Evolutionary conservation across 1,284 basidiomycete genomes (phyloP).

Genomic region (Veloboletus limbatus): DNA sequence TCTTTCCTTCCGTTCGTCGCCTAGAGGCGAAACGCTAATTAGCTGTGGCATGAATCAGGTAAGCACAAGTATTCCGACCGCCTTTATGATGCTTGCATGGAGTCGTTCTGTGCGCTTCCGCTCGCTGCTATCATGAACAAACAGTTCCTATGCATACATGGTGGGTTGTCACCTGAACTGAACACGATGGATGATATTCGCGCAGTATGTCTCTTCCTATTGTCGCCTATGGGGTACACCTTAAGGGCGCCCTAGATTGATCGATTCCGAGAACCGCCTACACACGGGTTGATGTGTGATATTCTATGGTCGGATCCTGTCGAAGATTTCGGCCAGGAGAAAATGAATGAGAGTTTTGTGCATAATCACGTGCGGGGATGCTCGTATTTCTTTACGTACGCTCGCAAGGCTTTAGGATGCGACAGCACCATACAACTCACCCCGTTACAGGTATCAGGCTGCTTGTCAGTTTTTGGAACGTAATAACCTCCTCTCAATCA

Average conservation of each 20-base stretch:
- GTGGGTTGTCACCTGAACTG: constrained; percentile 87
- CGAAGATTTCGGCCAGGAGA: constrained; percentile 92
- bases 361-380: constrained; percentile 96
- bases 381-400: constrained; percentile 90
- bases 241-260: constrained; percentile 60
- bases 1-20: constrained; percentile 14
- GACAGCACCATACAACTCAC: constrained; percentile 5
- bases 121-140: constrained; percentile 97
- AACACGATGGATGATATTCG: constrained; percentile 90
- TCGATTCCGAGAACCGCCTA: constrained; percentile 93
- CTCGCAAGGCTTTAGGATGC: background rate
- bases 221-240: background rate
- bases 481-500: constrained; percentile 92
- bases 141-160: constrained; percentile 95
- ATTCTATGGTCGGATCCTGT: constrained; percentile 94
- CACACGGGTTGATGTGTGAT: constrained; percentile 93
- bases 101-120: constrained; percentile 89
- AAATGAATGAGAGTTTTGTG: constrained; percentile 80
- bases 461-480: constrained; percentile 93
- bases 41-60: constrained; percentile 45
- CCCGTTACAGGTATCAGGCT: constrained; percentile 67
- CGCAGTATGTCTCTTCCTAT: constrained; percentile 43
- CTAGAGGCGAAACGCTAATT: constrained; percentile 7
- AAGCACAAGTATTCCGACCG: constrained; percentile 93
- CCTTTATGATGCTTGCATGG: constrained; percentile 90